A percentile compares a stretch with the other conserved stretches of the same genome.
These are phyloP conservation scores for Zizania palustris DNA, from an alignment of 202 grass and related monocot species.

Conservation along the genomic window DNA sequence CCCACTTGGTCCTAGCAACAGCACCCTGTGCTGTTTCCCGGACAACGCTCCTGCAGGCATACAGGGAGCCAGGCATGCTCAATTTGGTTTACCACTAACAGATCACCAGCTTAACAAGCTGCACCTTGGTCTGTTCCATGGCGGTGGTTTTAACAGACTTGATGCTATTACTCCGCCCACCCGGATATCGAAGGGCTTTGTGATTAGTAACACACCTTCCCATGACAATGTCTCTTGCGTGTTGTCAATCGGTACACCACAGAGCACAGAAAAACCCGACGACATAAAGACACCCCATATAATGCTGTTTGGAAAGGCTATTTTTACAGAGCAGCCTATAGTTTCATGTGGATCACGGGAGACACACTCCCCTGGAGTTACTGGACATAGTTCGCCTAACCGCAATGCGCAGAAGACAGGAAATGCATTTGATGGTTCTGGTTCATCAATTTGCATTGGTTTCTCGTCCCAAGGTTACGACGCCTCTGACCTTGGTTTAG, in stretches of 20 bases:
- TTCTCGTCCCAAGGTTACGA: conserved; percentile 48
- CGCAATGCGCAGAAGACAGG: conserved; percentile 45
- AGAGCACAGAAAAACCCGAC: conserved; percentile 51
- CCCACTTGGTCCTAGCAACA: conserved; percentile 61
- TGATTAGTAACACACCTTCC: conserved; percentile 44
- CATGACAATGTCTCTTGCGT: conserved; percentile 61
- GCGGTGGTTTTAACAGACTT: conserved; percentile 56
- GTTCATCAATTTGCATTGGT: conserved; percentile 62
- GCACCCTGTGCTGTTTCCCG: conserved; percentile 59
- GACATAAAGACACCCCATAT: conserved; percentile 59
- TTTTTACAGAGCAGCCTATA: conserved; percentile 72
- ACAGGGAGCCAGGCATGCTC: conserved; percentile 99
- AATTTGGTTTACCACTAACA: conserved; percentile 78
- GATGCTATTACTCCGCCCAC: conserved; percentile 45
- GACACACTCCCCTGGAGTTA: conserved; percentile 45
- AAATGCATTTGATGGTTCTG: conserved; percentile 56
- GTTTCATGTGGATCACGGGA: conserved; percentile 51
- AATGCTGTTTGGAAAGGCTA: conserved; percentile 75
- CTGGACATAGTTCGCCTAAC: conserved; percentile 49
- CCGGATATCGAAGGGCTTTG: conserved; percentile 49
- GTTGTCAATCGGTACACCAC: conserved; percentile 58
- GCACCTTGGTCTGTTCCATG: conserved; percentile 58
- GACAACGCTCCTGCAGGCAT: conserved; percentile 88
- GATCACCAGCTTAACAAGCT: conserved; percentile 62
- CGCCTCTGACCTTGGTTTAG: conserved; percentile 53